Conservation (phyloP, 1,284 basidiomycete species). For the Tranzscheliella williamsii region DNA sequence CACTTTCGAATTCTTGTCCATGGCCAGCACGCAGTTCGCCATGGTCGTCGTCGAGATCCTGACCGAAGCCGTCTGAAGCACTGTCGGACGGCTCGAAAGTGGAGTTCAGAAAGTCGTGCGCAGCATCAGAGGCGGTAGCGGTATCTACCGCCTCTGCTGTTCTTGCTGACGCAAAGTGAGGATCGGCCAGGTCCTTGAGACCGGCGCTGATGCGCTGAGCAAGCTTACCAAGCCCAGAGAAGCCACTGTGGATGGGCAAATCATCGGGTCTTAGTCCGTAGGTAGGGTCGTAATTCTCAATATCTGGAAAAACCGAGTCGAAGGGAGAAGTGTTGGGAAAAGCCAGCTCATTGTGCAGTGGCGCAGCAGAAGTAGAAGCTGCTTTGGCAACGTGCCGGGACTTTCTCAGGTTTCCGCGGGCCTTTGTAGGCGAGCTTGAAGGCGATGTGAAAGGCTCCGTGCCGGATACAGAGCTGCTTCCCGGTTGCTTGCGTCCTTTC, state of each 20-base stretch:
- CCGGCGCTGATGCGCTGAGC: slow-evolving; percentile 32
- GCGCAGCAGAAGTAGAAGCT: slow-evolving; percentile 22
- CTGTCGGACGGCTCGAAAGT: neutral
- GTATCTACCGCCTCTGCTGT: neutral
- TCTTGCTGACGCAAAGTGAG: too few species aligned
- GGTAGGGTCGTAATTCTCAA: slow-evolving; percentile 91
- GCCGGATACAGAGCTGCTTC: slow-evolving; percentile 7
- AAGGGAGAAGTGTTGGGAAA: slow-evolving; percentile 15
- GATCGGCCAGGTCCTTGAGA: slow-evolving; percentile 31
- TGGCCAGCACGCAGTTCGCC: neutral
- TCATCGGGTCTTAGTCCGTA: slow-evolving; percentile 78
- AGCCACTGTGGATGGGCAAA: slow-evolving; percentile 69
- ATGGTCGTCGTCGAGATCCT: slow-evolving; percentile 12
- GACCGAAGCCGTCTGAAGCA: slow-evolving; percentile 14
- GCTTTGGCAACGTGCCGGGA: slow-evolving; percentile 23
- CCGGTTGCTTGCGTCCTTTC: slow-evolving; percentile 3
- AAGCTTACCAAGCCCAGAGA: slow-evolving; percentile 68
- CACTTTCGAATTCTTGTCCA: slow-evolving; percentile 9
- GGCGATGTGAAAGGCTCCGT: slow-evolving; percentile 12
- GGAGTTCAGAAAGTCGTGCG: neutral
- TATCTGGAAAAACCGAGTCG: slow-evolving; percentile 53
- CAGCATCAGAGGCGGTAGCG: neutral
- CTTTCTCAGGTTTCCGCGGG: slow-evolving; percentile 5
- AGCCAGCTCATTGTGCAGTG: slow-evolving; percentile 16
- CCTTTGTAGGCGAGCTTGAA: slow-evolving; percentile 9